Conservation (phyloP, 2,329 filamentous ascomycete species). For the Exophiala sp. region DNA sequence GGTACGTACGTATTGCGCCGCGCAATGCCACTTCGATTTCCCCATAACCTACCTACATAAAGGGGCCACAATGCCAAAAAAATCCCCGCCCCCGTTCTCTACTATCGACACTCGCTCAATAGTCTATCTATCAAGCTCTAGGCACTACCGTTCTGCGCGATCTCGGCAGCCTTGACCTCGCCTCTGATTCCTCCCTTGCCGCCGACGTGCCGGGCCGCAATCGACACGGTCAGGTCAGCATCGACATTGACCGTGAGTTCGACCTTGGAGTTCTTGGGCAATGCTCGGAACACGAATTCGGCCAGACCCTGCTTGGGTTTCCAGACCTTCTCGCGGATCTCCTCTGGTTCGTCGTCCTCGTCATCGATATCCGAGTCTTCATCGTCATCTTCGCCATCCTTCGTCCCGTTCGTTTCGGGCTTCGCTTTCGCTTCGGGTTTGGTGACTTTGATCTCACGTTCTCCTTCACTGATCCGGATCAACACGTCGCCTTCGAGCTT, state of each 20-base stretch:
- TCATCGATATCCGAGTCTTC: slow-evolving; percentile 47
- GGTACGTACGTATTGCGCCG: too few relatives aligned
- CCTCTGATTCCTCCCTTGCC: slow-evolving; percentile 78
- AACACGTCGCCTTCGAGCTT: slow-evolving; percentile 80
- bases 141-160: slow-evolving; percentile 34
- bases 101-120: too few relatives aligned
- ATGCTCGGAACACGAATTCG: slow-evolving; percentile 73
- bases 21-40: background rate
- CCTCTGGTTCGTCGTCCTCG: slow-evolving; percentile 74
- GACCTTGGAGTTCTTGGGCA: slow-evolving; percentile 84
- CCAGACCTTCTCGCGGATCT: slow-evolving; percentile 85
- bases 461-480: slow-evolving; percentile 80
- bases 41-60: background rate
- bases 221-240: slow-evolving; percentile 69
- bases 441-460: slow-evolving; percentile 85
- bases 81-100: too few relatives aligned
- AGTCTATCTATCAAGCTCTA: slow-evolving; percentile 7
- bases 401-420: slow-evolving; percentile 50
- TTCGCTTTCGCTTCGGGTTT: slow-evolving; percentile 76
- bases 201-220: slow-evolving; percentile 79
- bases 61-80: background rate
- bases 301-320: slow-evolving; percentile 77
- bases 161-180: slow-evolving; percentile 40
- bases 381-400: slow-evolving; percentile 56
- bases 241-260: slow-evolving; percentile 89